Conservation (phyloP, 2,329 filamentous ascomycete genomes). For the Ustulina deusta region DNA sequence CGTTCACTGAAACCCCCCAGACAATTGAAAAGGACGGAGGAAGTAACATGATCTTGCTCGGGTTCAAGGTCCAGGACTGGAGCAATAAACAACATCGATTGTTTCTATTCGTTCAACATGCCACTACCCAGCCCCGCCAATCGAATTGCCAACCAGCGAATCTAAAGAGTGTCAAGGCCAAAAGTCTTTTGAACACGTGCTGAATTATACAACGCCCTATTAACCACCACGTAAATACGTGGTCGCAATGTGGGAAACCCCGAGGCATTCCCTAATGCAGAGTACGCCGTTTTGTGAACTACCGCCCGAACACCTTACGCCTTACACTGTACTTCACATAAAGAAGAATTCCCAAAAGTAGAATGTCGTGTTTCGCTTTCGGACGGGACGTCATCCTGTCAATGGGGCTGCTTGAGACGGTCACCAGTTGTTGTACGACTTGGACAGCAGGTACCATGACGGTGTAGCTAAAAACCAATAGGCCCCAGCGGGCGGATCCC, state of each 20-base stretch:
- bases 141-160: background rate
- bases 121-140: background rate
- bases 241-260: background rate
- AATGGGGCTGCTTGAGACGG: background rate
- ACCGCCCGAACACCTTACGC: slow-evolving; percentile 28
- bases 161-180: background rate
- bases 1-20: too few relatives aligned
- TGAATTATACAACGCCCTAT: slow-evolving; percentile 12
- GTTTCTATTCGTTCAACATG: slow-evolving; percentile 1
- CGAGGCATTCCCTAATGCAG: slow-evolving; percentile 10
- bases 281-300: slow-evolving; percentile 19
- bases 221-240: background rate
- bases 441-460: background rate
- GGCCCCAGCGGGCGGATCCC: background rate
- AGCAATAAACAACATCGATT: background rate
- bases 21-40: too few relatives aligned
- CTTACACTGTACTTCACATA: slow-evolving; percentile 25
- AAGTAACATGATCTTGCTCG: too few relatives aligned
- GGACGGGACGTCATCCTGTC: background rate
- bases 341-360: slow-evolving; percentile 15
- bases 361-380: background rate
- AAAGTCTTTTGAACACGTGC: background rate
- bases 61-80: background rate
- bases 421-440: background rate
- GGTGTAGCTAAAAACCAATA: background rate